Conservation (phyloP, 139 green algal species). For the Chlamydomonas urium region DNA sequence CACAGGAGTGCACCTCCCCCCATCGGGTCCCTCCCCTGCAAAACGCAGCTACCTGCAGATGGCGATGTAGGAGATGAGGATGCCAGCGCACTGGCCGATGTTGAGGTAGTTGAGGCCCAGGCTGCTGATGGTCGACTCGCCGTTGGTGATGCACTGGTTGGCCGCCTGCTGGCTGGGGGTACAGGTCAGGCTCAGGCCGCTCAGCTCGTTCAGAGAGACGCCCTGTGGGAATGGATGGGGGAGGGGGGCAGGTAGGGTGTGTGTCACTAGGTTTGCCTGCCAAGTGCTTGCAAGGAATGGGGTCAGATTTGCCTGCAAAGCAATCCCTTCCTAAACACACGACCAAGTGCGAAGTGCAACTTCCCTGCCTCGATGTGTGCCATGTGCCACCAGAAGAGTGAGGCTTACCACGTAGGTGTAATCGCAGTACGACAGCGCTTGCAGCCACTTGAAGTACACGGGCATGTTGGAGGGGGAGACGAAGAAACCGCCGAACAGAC, state of each 20-base stretch:
- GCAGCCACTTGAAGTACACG: conserved; percentile 37
- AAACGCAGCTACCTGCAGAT: too few species aligned
- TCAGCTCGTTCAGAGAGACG: conserved; percentile 50
- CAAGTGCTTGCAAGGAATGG: too few species aligned
- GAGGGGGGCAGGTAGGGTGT: too few species aligned
- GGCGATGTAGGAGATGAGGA: conserved; percentile 37
- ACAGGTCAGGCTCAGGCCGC: conserved; percentile 42
- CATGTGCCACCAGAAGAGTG: too few species aligned
- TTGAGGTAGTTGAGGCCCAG: conserved; percentile 45
- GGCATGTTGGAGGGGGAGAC: conserved; percentile 39
- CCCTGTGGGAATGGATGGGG: too few species aligned
- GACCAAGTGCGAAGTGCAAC: too few species aligned
- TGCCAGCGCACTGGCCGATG: conserved; percentile 31
- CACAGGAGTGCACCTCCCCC: too few species aligned
- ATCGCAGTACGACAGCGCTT: conserved; percentile 38
- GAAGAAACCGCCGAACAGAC: conserved; percentile 40
- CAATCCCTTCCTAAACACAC: too few species aligned
- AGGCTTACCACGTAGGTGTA: conserved; percentile 40
- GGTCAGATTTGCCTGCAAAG: too few species aligned
- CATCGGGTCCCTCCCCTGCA: too few species aligned
- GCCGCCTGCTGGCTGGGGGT: conserved; percentile 3
- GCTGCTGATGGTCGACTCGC: conserved; percentile 36
- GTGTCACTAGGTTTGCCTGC: too few species aligned
- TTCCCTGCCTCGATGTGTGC: too few species aligned
- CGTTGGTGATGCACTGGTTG: conserved; percentile 10